A percentile compares a stretch with the other conserved stretches of the same genome.
Conservation (phyloP, 2,329 filamentous ascomycete species). For the Tolypocladium pustulatum region DNA sequence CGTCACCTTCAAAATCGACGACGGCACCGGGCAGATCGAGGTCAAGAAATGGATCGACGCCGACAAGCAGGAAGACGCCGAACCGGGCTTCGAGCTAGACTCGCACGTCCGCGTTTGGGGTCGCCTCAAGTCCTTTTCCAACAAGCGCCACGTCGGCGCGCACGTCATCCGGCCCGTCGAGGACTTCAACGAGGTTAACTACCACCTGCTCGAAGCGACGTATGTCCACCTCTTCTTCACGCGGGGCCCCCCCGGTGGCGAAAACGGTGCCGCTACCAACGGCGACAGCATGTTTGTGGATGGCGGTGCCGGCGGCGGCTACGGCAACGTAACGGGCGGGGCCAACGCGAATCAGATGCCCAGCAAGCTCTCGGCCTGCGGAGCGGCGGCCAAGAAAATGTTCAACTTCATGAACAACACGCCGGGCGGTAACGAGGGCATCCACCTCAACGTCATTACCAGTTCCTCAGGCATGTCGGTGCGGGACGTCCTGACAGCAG, state of each 20-base stretch:
- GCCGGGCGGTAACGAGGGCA: slow-evolving; percentile 67
- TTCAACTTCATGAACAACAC: slow-evolving; percentile 58
- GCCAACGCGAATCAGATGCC: slow-evolving; percentile 25
- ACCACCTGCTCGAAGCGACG: slow-evolving; percentile 83
- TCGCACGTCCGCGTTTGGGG: slow-evolving; percentile 81
- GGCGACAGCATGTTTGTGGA: slow-evolving; percentile 48
- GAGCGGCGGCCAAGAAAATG: slow-evolving; percentile 54
- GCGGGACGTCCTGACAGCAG: slow-evolving; percentile 62
- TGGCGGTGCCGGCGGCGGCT: slow-evolving; percentile 31
- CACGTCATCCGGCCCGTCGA: slow-evolving; percentile 70
- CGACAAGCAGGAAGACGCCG: slow-evolving; percentile 38
- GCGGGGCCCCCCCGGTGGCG: slow-evolving; percentile 47
- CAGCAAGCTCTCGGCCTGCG: slow-evolving; percentile 36
- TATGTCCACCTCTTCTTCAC: slow-evolving; percentile 80
- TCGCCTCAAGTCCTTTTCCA: slow-evolving; percentile 71
- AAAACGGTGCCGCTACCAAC: slow-evolving; percentile 23
- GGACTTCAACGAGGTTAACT: slow-evolving; percentile 88
- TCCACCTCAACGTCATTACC: slow-evolving; percentile 72
- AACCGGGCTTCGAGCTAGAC: slow-evolving; percentile 54
- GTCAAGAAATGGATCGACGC: slow-evolving; percentile 78
- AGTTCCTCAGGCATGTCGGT: slow-evolving; percentile 52
- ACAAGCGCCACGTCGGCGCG: slow-evolving; percentile 71
- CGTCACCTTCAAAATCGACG: slow-evolving; percentile 85
- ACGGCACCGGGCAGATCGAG: slow-evolving; percentile 87
- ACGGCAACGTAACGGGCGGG: slow-evolving; percentile 25